A percentile compares a stretch with the other conserved stretches of the same genome.
phyloP scores from a whole-genome alignment of 495 filamentous ascomycete species.

The Neurospora sp. region DNA sequence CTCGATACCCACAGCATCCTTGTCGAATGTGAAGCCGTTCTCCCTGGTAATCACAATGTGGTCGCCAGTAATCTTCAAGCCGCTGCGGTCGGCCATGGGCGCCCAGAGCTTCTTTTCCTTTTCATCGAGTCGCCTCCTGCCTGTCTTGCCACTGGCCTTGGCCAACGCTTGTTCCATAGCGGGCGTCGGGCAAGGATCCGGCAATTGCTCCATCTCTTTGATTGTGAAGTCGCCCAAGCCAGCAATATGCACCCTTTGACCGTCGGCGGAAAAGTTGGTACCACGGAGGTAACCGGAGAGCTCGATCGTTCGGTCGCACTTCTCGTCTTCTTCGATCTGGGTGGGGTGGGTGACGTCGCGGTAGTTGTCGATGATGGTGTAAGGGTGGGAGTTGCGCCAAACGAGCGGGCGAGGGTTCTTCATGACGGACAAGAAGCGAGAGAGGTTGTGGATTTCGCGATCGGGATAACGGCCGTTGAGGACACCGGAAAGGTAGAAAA shows the following conservation, averaged over 20 bases:
- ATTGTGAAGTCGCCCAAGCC: constrained; percentile 90
- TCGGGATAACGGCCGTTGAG: constrained; percentile 95
- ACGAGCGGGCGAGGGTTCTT: constrained; percentile 92
- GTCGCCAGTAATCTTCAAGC: constrained; percentile 57
- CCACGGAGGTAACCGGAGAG: constrained; percentile 91
- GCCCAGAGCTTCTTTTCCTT: constrained; percentile 94
- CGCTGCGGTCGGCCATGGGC: constrained; percentile 95
- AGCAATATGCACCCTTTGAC: constrained; percentile 82
- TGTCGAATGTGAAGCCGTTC: constrained; percentile 65
- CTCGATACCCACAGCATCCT: constrained; percentile 54
- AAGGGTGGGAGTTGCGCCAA: constrained; percentile 96
- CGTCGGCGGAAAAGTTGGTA: constrained; percentile 85
- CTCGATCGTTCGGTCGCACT: constrained; percentile 81
- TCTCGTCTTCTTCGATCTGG: constrained; percentile 72
- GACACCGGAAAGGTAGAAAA: constrained; percentile 93
- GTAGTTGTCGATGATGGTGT: constrained; percentile 85
- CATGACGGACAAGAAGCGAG: constrained; percentile 92
- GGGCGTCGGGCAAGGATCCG: constrained; percentile 93
- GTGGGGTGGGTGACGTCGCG: constrained; percentile 90
- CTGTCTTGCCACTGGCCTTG: constrained; percentile 70
- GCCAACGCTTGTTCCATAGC: constrained; percentile 75
- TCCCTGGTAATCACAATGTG: constrained; percentile 49
- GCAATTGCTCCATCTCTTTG: constrained; percentile 70
- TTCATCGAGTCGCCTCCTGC: constrained; percentile 70
- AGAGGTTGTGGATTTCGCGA: constrained; percentile 90